Conservation (phyloP, 2,329 filamentous ascomycete genomes). For the Cercospora sp. region DNA sequence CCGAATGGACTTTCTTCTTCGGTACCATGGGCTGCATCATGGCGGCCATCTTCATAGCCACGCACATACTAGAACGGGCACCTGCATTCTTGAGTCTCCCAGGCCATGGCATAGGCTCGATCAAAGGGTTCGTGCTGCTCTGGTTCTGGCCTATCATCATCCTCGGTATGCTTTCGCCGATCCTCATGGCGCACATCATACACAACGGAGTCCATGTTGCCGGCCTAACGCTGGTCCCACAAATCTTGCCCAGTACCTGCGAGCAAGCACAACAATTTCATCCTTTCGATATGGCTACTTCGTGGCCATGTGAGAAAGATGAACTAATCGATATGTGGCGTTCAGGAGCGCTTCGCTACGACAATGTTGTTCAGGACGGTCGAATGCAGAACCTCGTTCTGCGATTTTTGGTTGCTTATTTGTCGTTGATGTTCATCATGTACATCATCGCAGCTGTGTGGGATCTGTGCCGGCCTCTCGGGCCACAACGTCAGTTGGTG, state of each 20-base stretch:
- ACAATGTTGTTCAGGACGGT: neutral
- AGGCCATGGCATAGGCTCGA: neutral
- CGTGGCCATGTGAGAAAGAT: neutral
- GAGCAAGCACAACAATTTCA: neutral
- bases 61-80: neutral
- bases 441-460: neutral
- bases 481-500: neutral
- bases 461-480: neutral
- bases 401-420: neutral
- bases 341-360: neutral
- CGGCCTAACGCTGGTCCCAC: neutral
- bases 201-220: neutral
- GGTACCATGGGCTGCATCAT: neutral
- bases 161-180: neutral
- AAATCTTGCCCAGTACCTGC: neutral
- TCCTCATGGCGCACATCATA: neutral
- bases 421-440: neutral
- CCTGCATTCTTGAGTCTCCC: neutral
- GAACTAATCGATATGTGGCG: neutral
- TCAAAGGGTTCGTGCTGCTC: neutral
- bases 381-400: neutral
- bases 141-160: neutral
- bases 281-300: neutral
- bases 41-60: neutral
- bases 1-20: neutral